Evolutionary conservation across 2,329 filamentous ascomycete genomes (phyloP), one percentile per base, ranked within the genome.

Genomic region (Exserohilum rostratum): DNA sequence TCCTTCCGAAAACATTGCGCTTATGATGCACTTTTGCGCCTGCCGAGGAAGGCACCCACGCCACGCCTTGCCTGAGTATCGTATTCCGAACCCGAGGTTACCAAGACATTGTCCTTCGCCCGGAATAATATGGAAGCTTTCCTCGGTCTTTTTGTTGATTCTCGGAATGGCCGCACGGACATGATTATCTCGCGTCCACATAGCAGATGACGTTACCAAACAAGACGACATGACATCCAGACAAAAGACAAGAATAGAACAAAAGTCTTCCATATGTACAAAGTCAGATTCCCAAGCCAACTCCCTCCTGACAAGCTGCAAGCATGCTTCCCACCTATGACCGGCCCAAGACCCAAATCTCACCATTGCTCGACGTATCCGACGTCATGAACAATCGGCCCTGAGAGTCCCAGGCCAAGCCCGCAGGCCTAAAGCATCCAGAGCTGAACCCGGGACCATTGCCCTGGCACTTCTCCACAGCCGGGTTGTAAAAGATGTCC

Each of bases 351-450:
- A 73, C 49, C 66, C 67, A 72, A 9, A 73, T 20, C 58, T 72
- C 70, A 29, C 69, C 70, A 56, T 69, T 66, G 34, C 57, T 53
- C 22, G 59, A 62, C 6, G 59, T 67, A 55, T 64, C 61, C n/a
- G 38, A 46, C 35, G 78, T 82, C 78, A 88, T 82, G 71, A 82
- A 89, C 13, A 90, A 72, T 9, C 86, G 75, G 3, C 80, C 83
- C 40, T 77, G 61, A 6, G 62, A 61, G 69, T 81, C 78, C 58
- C 74, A 80, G 1, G 73, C 75, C 22, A 89, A 72, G 1, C 85
- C 84, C 0, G 84, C 85, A 33, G 87, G 86, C 17, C 86, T 79
- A 72, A 89, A 87, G 73, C 86, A 89, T 1, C 72, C 71, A 1
- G 63, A 66, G 53, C 67, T 69, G 15, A 64, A 65, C 6, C 53